Base-by-base conservation (phyloP, 148 eudicot species). In the Fagopyrum homotropicum region DNA sequence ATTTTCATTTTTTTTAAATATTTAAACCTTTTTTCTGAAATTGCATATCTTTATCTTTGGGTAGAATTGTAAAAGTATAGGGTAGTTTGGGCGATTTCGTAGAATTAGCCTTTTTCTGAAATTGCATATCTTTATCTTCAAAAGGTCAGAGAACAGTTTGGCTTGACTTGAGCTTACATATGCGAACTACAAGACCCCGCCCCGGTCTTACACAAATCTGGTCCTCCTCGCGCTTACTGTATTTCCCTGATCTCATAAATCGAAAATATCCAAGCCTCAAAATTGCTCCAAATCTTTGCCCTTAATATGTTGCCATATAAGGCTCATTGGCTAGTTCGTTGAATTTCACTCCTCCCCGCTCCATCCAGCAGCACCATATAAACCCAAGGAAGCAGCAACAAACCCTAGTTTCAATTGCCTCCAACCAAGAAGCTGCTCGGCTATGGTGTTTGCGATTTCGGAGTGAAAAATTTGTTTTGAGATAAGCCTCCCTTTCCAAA, bases 141-240 rank as follows among this genome's bases (percentile, higher is more conserved):
- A 19, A 57, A 57, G 19, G 19, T 57, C 40, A 35, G 40, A 5
- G 64, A 7, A 2, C 64, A 57, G 30, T 57, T 57, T 19, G 64
- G 6, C 30, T 19, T 22, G 19, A 49, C 9, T 49, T 9, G 12
- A 9, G 7, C 52, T 49, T 35, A 35, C 40, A 35, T 35, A 35
- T 35, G 40, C 40, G 14, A 30, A 17, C 30, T 19, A 17, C 10
- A 17, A 57, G 64, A 57, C 64, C 64, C 44, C 9, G 16, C 44
- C 69, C 44, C 52, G 6, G 45, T 63, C 44, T 63, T 63, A 56
- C 61, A 63, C 69, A 30, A 63, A 63, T 63, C 44, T 30, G 69
- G 69, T 29, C 45, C 12, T 26, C 9, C 16, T 63, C 69, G 22
- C 29, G 14, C 66, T 2, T 2, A 63, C 69, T 63, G 45, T 63